Evolutionary conservation across 2,329 filamentous ascomycete species (phyloP), one percentile per base, ranked within the genome.

Genomic region (Didymella pinodella): DNA sequence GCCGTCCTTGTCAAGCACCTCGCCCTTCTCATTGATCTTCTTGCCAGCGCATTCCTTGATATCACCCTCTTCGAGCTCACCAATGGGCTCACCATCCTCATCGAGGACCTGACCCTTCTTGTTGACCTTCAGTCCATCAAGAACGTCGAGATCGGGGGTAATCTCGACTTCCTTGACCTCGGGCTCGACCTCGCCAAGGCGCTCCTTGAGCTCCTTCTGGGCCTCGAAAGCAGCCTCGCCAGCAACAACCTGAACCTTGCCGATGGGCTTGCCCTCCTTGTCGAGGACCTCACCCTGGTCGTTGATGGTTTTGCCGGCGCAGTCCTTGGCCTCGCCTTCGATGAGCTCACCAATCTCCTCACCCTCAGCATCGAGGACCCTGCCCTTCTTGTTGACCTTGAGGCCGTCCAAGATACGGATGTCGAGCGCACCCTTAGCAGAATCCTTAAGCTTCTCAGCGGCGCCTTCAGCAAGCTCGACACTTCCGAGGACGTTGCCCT

Each of bases 11-110:
- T 88, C 86, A 69, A 88, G 81, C 55, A 89, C 85, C 67, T 89
- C 87, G 20, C 87, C 87, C 74, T 88, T 81, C 59, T 82, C 83
- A 64, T 89, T 88, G 65, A 87, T 79, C 75, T 88, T 89, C 78
- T 88, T 88, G 58, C 87, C 83, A 18, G 88, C 85, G 62, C 87
- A 88, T 62, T 88, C 85, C 14, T 82, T 75, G 12, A 88, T 74
- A 51, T 89, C 84, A 41, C 88, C 88, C 64, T 84, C 82, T 40
- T 75, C 71, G 41, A 85, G 80, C 66, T 84, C 81, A 31, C 82
- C 83, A 64, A 85, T 83, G 7, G 78, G 74, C 59, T 85, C 83
- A 25, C 83, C 83, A 51, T 83, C 82, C 65, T 84, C 82, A 64
- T 82, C 79, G 34, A 83, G 75, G 50, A 83, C 77, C 66, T 82